Evolutionary conservation across 495 filamentous ascomycete species (phyloP).

Genomic region (Podospora appendiculata): DNA sequence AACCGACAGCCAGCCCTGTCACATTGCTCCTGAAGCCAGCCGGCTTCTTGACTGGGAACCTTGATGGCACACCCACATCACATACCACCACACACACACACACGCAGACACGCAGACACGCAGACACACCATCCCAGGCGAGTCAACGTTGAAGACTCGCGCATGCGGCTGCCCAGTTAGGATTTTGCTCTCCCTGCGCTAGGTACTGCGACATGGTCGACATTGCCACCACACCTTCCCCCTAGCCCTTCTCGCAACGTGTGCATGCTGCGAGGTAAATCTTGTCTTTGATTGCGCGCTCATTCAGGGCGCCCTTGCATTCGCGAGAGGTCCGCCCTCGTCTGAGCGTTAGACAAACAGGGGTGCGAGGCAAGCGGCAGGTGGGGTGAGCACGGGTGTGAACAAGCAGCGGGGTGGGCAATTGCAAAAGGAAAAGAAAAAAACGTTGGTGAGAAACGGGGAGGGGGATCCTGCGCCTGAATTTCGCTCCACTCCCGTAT

Average conservation of each 20-base stretch:
- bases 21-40: no score
- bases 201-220: neutral
- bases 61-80: conserved; percentile 11
- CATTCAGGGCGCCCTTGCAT: conserved; percentile 15
- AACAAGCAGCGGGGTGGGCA: neutral
- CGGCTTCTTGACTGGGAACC: conserved; percentile 3
- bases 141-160: neutral
- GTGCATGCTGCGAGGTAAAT: conserved; percentile 30
- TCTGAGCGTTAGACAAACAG: neutral
- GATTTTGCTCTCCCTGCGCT: neutral
- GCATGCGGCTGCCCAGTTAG: conserved; percentile 1
- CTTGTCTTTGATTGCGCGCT: conserved; percentile 8
- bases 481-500: no score
- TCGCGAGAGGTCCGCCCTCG: conserved; percentile 12
- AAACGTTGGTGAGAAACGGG: no score
- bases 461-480: no score
- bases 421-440: neutral
- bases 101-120: no score
- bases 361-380: neutral
- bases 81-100: no score
- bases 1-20: no score
- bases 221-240: conserved; percentile 1
- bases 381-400: conserved; percentile 8
- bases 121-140: neutral
- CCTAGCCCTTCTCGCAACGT: conserved; percentile 15